Percentiles rank a stretch among this genome's conserved stretches.
Evolutionary conservation across 345 rosid genomes (phyloP).

Genomic region (Eutrema heterophyllum): DNA sequence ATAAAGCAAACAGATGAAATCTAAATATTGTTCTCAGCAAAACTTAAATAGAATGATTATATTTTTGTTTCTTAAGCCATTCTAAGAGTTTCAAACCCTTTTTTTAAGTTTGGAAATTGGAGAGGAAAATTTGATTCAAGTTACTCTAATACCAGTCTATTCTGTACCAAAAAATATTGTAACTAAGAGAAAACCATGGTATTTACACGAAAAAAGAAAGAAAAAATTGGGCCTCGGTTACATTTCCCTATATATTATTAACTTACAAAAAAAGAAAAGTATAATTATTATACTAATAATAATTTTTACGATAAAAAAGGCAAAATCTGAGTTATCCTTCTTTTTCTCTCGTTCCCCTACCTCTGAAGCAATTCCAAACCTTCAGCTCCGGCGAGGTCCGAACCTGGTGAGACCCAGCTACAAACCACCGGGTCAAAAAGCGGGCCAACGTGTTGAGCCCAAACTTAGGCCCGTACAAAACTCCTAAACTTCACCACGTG

Average conservation of each 20-base stretch:
- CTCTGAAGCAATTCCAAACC: conserved; percentile 9
- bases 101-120: neutral
- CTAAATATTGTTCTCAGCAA: neutral
- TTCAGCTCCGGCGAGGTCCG: neutral
- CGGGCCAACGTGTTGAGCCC: conserved; percentile 8
- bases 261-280: neutral
- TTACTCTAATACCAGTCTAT: neutral
- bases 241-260: conserved; percentile 14
- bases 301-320: conserved; percentile 12
- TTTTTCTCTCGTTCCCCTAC: neutral
- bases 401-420: neutral
- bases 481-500: neutral
- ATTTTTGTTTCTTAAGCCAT: neutral
- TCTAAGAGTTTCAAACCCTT: neutral
- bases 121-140: neutral
- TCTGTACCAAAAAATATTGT: neutral
- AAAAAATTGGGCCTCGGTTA: neutral
- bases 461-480: conserved; percentile 3
- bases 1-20: neutral
- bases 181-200: conserved; percentile 6
- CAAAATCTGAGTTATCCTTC: conserved; percentile 12
- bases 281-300: neutral
- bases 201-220: conserved; percentile 7
- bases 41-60: neutral
- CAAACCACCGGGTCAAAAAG: neutral